Evolutionary conservation across 305 asterid genomes (phyloP), one percentile per base, ranked within the genome.

Genomic region (Ilex paraguariensis): DNA sequence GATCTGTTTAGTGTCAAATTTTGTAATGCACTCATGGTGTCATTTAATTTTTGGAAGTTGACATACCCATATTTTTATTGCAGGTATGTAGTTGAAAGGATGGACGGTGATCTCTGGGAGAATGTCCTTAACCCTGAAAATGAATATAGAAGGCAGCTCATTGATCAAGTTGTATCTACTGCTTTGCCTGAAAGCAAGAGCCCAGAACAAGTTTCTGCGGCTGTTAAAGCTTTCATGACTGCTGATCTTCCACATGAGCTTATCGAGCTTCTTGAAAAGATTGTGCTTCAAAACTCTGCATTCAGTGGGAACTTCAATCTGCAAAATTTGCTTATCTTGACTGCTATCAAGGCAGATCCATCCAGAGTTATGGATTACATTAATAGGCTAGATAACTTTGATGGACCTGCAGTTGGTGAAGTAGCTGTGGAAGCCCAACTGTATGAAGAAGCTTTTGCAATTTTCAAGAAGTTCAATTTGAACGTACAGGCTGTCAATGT

Each of bases 151-250:
- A 82, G 99, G 79, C 87, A 86, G 86, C 96, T 94, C 72, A 94
- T 94, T 64, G 99, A 94, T 79, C 99, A 94, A 86, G 98, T 94
- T 74, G 96, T 91, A 52, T 94, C 99, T 56, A 94, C 99, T 88
- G 99, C 99, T 59, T 77, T 94, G 80, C 97, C 99, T 12, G 99
- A 94, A 73, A 94, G 98, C 94, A 91, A 94, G 85, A 90, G 98
- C 72, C 99, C 99, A 8, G 99, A 94, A 72, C 99, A 94, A 82
- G 99, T 94, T 69, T 94, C 99, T 71, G 99, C 99, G 14, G 96
- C 99, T 73, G 98, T 94, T 62, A 94, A 94, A 73, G 98, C 99
- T 4, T 94, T 94, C 78, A 94, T 94, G 98, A 87, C 98, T 32
- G 99, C 99, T 61, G 99, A 94, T 78, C 99, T 94, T 60, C 99